Evolutionary conservation across 176 grass and related monocot genomes (phyloP).

Genomic region (Phoenix dactylifera): DNA sequence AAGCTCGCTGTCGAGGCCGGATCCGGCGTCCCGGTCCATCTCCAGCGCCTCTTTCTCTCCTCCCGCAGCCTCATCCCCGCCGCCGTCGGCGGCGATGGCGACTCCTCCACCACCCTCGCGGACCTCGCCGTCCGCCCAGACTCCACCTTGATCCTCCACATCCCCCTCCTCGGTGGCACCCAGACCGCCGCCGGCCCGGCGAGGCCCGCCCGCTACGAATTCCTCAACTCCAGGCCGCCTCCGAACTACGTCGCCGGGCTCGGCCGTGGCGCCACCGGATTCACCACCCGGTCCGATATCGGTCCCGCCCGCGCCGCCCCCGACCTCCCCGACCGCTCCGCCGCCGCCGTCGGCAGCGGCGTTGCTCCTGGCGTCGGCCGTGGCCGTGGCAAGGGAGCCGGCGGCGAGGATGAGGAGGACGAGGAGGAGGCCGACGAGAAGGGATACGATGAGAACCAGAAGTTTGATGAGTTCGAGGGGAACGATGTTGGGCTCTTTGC

Average conservation of each 20-base stretch:
- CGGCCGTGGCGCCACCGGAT: constrained; percentile 90
- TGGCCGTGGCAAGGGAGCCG: constrained; percentile 63
- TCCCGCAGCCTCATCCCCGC: constrained; percentile 27
- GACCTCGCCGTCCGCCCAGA: constrained; percentile 13
- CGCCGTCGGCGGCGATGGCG: constrained; percentile 3
- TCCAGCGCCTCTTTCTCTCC: constrained; percentile 32
- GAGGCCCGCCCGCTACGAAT: constrained; percentile 52
- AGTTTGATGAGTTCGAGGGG: constrained; percentile 95
- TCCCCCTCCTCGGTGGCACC: constrained; percentile 42
- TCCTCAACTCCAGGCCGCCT: constrained; percentile 85
- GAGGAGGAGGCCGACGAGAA: constrained; percentile 79
- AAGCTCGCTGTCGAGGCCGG: constrained; percentile 14
- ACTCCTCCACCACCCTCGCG: constrained; percentile 10
- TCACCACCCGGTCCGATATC: constrained; percentile 87
- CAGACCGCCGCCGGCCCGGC: constrained; percentile 26
- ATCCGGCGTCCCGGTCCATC: constrained; percentile 16
- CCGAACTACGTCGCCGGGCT: constrained; percentile 79
- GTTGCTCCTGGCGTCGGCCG: constrained; percentile 32
- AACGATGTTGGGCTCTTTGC: constrained; percentile 90
- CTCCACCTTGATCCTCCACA: constrained; percentile 22
- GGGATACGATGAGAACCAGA: constrained; percentile 87
- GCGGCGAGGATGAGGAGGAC: constrained; percentile 60
- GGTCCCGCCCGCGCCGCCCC: constrained; percentile 82
- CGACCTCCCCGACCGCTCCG: constrained; percentile 73
- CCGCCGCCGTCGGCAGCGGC: constrained; percentile 15